These are phyloP conservation scores for Canariomyces notabilis DNA, from an alignment of 2,329 filamentous ascomycete genomes.

Conservation along the genomic window DNA sequence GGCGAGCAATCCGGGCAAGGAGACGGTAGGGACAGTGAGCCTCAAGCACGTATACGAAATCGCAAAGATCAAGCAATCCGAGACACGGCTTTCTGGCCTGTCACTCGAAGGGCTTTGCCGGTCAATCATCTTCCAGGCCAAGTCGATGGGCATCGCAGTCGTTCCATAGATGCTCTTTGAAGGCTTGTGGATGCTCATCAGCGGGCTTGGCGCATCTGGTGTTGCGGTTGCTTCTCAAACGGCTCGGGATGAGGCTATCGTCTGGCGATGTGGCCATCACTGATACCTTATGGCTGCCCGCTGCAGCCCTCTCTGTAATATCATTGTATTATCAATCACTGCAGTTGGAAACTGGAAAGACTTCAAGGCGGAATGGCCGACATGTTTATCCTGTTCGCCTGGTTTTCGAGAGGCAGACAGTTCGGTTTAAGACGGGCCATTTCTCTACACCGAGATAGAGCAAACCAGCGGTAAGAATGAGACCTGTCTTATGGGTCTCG, in stretches of 20 bases:
- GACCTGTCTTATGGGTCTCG: too few relatives aligned
- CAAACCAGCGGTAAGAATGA: too few relatives aligned
- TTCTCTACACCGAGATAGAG: too few relatives aligned
- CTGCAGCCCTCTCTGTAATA: constrained; percentile 7
- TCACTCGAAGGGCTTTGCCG: constrained; percentile 66
- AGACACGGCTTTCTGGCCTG: constrained; percentile 67
- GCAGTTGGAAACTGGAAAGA: too few relatives aligned
- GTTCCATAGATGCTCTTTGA: constrained; percentile 48
- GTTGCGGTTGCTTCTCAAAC: constrained; percentile 22
- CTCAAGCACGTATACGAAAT: constrained; percentile 98
- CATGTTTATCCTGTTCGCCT: too few relatives aligned
- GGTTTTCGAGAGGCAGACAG: too few relatives aligned
- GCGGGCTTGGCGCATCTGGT: constrained; percentile 11
- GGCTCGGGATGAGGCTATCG: constrained; percentile 3
- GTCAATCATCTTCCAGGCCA: constrained; percentile 69
- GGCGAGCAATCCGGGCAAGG: constrained; percentile 67
- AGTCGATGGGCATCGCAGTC: constrained; percentile 68
- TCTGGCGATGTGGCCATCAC: neutral
- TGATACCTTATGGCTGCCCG: neutral
- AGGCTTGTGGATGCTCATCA: neutral
- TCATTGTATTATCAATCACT: neutral
- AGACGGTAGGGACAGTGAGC: constrained; percentile 77
- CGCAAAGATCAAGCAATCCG: constrained; percentile 87
- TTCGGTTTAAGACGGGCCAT: too few relatives aligned
- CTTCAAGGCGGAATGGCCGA: too few relatives aligned